Base-by-base conservation (phyloP, 495 filamentous ascomycete species). In the Hypoxylon trugodes region DNA sequence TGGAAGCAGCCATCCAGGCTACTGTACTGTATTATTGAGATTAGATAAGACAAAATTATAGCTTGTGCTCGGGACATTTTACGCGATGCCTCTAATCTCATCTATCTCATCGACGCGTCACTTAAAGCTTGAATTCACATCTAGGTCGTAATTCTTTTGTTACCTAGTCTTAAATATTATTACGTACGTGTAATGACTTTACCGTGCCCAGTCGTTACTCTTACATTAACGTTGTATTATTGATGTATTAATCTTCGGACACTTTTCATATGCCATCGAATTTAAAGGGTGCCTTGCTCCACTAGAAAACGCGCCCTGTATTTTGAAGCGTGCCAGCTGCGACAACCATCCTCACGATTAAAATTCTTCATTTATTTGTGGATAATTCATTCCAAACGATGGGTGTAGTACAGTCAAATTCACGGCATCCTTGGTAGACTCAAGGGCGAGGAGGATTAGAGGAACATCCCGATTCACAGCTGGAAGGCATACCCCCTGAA, bases 31-130 rank as follows among this genome's bases (percentile, higher is more conserved):
- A 35, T 25, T 10, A 40, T 13, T 33, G 18, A 3, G 52, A 63
- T 63, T 57, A 63, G 60, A 63, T 63, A 63, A 63, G 36, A 24
- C n/a, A 38, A 46, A 37, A 50, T 25, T 22, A 38, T 40, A n/a
- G n/a, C n/a, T n/a, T n/a, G n/a, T n/a, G n/a, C 30, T 51, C 26
- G 37, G 43, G 13, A 45, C 45, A 21, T 43, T 45, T 52, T n/a
- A n/a, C 50, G 43, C 40, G 43, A 47, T 25, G 47, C 24, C 37
- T 59, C 61, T n/a, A n/a, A n/a, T n/a, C n/a, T n/a, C n/a, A n/a
- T n/a, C n/a, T n/a, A 47, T 54, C 55, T 65, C 56, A 60, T 65
- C 16, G 15, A 60, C 61, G 61, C 61, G 61, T 65, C 55, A 55
- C 55, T 54, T 6, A 65, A 50, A 55, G 48, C 55, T 42, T 42